Conservation (phyloP, 2,329 filamentous ascomycete species). For the Penicillium glabrum region DNA sequence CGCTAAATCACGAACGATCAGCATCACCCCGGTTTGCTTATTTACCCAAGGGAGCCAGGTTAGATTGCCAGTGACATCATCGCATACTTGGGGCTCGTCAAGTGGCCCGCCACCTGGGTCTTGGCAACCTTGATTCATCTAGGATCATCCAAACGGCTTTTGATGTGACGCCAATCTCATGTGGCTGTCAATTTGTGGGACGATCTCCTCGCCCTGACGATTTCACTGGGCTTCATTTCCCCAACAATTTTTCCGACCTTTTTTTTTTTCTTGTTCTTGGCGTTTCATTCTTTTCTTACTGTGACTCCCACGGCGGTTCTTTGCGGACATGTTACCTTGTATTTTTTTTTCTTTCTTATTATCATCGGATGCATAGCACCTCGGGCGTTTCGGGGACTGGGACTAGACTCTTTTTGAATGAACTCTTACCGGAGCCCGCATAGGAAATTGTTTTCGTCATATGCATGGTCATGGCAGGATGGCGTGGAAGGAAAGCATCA, state of each 20-base stretch:
- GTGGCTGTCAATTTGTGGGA: background rate
- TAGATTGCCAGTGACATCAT: slow-evolving; percentile 31
- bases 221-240: slow-evolving; percentile 14
- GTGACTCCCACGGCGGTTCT: slow-evolving; percentile 13
- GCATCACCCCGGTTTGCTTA: slow-evolving; percentile 8
- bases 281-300: slow-evolving; percentile 16
- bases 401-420: slow-evolving; percentile 38
- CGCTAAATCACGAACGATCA: slow-evolving; percentile 5
- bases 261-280: background rate
- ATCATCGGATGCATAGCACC: slow-evolving; percentile 39
- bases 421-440: slow-evolving; percentile 28
- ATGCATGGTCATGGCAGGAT: slow-evolving; percentile 27
- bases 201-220: slow-evolving; percentile 16
- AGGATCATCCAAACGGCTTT: slow-evolving; percentile 11
- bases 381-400: slow-evolving; percentile 36
- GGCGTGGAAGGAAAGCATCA: slow-evolving; percentile 32
- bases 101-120: slow-evolving; percentile 24
- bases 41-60: slow-evolving; percentile 17
- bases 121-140: slow-evolving; percentile 20
- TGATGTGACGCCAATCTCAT: background rate
- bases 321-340: slow-evolving; percentile 20
- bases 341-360: slow-evolving; percentile 26
- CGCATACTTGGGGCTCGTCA: slow-evolving; percentile 23
- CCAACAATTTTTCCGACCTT: background rate
- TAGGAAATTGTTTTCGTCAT: slow-evolving; percentile 36